These are phyloP conservation scores for Xylaria polymorpha DNA, from an alignment of 2,329 filamentous ascomycete genomes.

Conservation along the genomic window DNA sequence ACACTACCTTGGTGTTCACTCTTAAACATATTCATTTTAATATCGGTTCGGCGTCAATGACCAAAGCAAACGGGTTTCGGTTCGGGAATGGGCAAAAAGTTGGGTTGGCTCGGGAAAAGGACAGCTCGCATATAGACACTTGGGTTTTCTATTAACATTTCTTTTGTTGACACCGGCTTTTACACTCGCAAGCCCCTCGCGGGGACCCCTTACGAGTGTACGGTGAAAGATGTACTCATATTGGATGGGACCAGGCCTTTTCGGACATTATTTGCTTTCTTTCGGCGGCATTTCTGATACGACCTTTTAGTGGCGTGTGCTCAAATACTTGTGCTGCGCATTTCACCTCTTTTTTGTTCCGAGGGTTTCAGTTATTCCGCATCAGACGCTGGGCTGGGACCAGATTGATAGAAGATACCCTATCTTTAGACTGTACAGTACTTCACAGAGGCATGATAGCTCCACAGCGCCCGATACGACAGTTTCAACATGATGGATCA, in stretches of 20 bases:
- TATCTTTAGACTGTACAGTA: slow-evolving; percentile 53
- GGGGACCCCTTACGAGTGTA: slow-evolving; percentile 40
- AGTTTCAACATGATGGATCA: slow-evolving; percentile 48
- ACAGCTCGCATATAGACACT: slow-evolving; percentile 52
- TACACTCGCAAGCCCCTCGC: slow-evolving; percentile 40
- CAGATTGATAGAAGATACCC: slow-evolving; percentile 54
- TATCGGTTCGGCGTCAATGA: slow-evolving; percentile 44
- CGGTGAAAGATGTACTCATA: slow-evolving; percentile 47
- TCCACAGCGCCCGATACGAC: slow-evolving; percentile 48
- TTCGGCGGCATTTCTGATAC: slow-evolving; percentile 44
- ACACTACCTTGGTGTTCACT: slow-evolving; percentile 7
- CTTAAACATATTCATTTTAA: slow-evolving; percentile 42
- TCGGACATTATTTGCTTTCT: slow-evolving; percentile 42
- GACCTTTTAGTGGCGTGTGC: slow-evolving; percentile 35
- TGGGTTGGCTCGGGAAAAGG: slow-evolving; percentile 49
- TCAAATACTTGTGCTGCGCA: slow-evolving; percentile 35
- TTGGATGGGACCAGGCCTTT: slow-evolving; percentile 43
- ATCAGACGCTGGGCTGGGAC: slow-evolving; percentile 51
- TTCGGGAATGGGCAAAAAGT: slow-evolving; percentile 47
- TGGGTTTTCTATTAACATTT: slow-evolving; percentile 42
- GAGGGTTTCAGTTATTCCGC: slow-evolving; percentile 47
- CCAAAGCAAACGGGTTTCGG: slow-evolving; percentile 39
- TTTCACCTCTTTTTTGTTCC: slow-evolving; percentile 37
- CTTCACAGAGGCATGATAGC: slow-evolving; percentile 48
- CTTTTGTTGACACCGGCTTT: slow-evolving; percentile 43